These are phyloP conservation scores for Peronosclerospora sorghi DNA, from an alignment of 352 stramenopile species.

Conservation along the genomic window DNA sequence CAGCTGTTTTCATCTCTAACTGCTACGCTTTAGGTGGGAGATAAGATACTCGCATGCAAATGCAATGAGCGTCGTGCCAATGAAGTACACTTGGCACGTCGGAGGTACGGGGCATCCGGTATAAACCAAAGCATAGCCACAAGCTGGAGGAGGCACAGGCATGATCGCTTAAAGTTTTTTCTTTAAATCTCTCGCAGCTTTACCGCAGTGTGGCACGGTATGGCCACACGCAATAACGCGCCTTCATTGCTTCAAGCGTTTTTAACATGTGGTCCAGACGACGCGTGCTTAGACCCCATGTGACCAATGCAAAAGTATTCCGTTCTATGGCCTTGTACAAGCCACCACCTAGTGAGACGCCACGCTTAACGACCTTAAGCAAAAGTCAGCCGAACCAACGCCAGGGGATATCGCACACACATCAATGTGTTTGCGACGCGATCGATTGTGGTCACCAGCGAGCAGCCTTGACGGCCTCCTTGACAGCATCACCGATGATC, in stretches of 20 bases:
- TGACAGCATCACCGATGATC: conserved; percentile 54
- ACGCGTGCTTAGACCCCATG: conserved; percentile 69
- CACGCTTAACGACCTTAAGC: conserved; percentile 56
- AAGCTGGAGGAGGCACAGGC: conserved; percentile 34
- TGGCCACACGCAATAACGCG: conserved; percentile 64
- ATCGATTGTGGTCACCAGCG: conserved; percentile 38
- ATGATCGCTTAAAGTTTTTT: conserved; percentile 40
- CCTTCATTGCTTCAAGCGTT: conserved; percentile 60
- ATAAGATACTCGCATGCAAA: conserved; percentile 48
- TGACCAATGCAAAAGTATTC: conserved; percentile 80
- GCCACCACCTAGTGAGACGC: conserved; percentile 59
- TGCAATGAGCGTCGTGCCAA: too few species aligned
- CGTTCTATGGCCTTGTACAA: conserved; percentile 75
- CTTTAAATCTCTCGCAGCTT: conserved; percentile 43
- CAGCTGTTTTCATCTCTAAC: too few species aligned
- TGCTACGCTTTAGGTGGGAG: conserved; percentile 43
- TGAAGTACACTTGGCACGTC: conserved; percentile 54
- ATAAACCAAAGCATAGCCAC: conserved; percentile 27
- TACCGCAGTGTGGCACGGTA: conserved; percentile 43
- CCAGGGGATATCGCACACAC: conserved; percentile 65
- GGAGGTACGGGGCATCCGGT: conserved; percentile 57
- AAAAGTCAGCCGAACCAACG: conserved; percentile 47
- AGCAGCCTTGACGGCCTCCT: conserved; percentile 56
- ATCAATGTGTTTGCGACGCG: conserved; percentile 57
- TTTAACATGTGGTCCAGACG: conserved; percentile 62